Conservation (phyloP, 441 rosid species). For the Erodium chrysanthum region DNA sequence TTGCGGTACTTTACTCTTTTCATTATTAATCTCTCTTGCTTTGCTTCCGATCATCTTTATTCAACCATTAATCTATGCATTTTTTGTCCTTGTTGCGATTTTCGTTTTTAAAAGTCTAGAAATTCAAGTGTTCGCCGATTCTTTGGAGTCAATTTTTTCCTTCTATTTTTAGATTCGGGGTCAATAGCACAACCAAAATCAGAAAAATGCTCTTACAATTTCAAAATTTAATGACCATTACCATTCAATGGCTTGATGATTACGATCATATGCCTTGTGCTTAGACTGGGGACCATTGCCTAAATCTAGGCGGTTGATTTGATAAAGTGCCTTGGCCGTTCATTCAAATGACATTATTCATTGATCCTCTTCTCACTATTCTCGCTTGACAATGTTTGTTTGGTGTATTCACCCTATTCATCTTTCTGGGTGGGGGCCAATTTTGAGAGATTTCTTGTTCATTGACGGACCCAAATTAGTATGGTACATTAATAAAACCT, state of each 20-base stretch:
- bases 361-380: not conserved
- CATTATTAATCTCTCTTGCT: not conserved
- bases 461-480: no score
- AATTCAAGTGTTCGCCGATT: no score
- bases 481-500: no score
- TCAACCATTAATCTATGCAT: no score
- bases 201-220: no score
- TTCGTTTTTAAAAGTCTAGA: no score
- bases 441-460: not conserved
- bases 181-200: no score
- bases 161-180: no score
- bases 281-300: not conserved
- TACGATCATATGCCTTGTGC: not conserved
- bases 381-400: not conserved
- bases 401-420: not conserved
- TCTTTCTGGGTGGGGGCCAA: no score
- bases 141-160: no score
- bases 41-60: not conserved
- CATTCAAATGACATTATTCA: not conserved
- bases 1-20: constrained; percentile 30
- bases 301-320: not conserved
- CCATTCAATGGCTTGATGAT: not conserved
- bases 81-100: no score
- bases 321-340: not conserved
- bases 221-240: no score